phyloP scores from a whole-genome alignment of 2,329 filamentous ascomycete species.

The Diaporthe batatas region DNA sequence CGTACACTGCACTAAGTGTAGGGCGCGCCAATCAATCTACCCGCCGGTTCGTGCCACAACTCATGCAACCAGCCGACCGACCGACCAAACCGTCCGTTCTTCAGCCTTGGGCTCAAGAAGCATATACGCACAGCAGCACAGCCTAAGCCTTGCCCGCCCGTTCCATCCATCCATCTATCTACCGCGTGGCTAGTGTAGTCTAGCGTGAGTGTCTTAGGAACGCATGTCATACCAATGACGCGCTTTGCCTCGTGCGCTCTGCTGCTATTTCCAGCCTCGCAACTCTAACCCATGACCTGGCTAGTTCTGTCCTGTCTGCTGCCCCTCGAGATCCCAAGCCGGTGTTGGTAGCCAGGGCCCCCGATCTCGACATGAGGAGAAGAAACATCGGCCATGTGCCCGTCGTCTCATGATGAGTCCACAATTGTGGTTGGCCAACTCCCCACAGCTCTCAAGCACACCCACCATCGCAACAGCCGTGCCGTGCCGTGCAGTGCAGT shows the following conservation, averaged over 20 bases:
- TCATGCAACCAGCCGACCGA: background rate
- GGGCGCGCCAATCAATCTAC: conserved; percentile 19
- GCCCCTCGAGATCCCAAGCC: background rate
- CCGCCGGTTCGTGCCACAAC: conserved; percentile 31
- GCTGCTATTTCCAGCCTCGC: conserved; percentile 27
- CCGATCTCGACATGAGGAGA: background rate
- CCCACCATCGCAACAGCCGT: background rate
- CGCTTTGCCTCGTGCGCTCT: background rate
- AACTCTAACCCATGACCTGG: conserved; percentile 18
- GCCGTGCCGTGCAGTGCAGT: background rate
- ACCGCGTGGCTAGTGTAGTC: background rate
- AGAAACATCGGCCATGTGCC: conserved; percentile 12
- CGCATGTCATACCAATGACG: background rate
- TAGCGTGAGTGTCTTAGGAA: background rate
- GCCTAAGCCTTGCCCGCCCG: background rate
- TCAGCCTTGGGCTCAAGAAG: background rate
- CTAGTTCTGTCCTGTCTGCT: background rate
- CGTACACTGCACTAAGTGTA: background rate
- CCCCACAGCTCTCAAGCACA: conserved; percentile 2
- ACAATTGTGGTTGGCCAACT: background rate
- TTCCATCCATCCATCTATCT: background rate
- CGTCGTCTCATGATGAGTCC: conserved; percentile 24
- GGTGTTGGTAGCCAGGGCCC: background rate
- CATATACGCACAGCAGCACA: background rate
- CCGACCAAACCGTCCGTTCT: conserved; percentile 5